These are phyloP conservation scores for Pugionium dolabratum DNA, from an alignment of 345 rosid genomes.

Conservation along the genomic window DNA sequence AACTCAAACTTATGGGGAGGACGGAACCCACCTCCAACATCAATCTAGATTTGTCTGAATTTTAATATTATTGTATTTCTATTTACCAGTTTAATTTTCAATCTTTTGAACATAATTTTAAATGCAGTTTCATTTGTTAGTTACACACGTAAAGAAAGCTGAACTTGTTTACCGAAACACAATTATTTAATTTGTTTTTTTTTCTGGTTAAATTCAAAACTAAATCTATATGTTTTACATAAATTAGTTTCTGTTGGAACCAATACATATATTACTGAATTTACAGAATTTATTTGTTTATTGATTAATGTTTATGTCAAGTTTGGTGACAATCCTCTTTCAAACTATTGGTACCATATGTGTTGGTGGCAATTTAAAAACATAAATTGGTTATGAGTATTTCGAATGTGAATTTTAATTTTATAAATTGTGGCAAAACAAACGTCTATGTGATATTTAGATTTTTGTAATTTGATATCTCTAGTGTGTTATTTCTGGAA, in stretches of 20 bases:
- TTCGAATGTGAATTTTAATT: not conserved
- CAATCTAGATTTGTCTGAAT: not conserved
- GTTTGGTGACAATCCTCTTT: constrained; percentile 25
- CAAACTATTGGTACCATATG: constrained; percentile 20
- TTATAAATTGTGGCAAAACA: not conserved
- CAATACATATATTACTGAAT: no score
- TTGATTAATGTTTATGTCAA: constrained; percentile 19
- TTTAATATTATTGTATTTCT: not conserved
- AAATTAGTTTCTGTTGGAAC: no score
- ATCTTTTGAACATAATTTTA: no score
- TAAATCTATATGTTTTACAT: no score
- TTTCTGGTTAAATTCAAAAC: no score
- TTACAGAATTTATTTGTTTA: no score
- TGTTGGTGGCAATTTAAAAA: constrained; percentile 4
- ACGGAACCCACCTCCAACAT: no score
- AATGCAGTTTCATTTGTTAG: no score
- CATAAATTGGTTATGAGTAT: not conserved
- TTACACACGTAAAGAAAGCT: no score
- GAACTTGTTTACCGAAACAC: no score
- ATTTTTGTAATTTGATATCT: not conserved
- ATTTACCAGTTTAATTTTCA: not conserved
- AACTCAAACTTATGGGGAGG: no score
- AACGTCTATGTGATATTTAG: not conserved
- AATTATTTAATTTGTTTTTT: no score
- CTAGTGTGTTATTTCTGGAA: not conserved